Evolutionary conservation across 2,329 filamentous ascomycete species (phyloP), one percentile per base, ranked within the genome.

Genomic region (Microdochium bolleyi): DNA sequence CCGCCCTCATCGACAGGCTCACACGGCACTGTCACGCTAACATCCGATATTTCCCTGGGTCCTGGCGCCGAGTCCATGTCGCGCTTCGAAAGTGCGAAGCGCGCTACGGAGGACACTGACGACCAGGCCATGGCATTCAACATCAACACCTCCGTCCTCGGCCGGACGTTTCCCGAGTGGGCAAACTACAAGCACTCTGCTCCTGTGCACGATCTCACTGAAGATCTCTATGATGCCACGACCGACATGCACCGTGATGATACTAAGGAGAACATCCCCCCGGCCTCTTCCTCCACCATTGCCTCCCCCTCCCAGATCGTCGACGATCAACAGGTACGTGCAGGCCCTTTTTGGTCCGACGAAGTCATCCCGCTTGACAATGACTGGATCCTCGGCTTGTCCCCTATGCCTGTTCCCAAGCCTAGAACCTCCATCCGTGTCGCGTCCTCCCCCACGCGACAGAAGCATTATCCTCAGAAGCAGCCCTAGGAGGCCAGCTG

Each of bases 1-100:
- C 79, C 79, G 4, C 78, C 78, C 21, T 80, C 78, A 7, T 82
- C 78, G 7, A 81, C 78, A 27, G 78, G 78, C 52, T 78, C 76
- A 51, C 78, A 80, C 65, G 78, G 78, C 62, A 79, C 77, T 55
- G 71, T 81, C 57, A 79, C 76, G 61, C 73, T 76, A 52, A 81
- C 77, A 51, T 79, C 78, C 37, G 75, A 77, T 44, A 67, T 81
- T 59, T 77, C 79, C 55, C 74, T 76, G 53, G 73, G 74, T 53
- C 75, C 74, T 37, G 76, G 79, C 54, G 76, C 72, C 63, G 78
- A 81, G 62, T 79, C 77, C 27, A 80, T 77, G 41, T 74, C 75
- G 53, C 70, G 69, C 53, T 68, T 79, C 41, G 73, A 77, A 59
- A 72, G 78, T 51, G 71, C 50, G 34, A 62, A 50, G 59, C 61